Conservation (phyloP, 495 filamentous ascomycete genomes). For the Penicillium lividum region DNA sequence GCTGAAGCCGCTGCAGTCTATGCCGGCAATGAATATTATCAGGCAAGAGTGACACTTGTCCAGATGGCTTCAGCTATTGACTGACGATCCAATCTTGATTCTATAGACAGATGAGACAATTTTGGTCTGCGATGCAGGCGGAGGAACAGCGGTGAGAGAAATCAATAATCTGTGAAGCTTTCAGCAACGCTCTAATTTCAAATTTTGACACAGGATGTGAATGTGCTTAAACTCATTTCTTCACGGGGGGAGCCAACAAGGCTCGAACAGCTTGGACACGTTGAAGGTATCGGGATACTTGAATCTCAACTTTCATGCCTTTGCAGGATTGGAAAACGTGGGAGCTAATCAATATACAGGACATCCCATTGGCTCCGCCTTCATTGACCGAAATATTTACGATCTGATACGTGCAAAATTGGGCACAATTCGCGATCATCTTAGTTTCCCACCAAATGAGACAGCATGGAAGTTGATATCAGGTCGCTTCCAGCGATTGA, state of each 20-base stretch:
- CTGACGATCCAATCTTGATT: not conserved
- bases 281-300: slow-evolving; percentile 31
- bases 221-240: slow-evolving; percentile 36
- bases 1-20: slow-evolving; percentile 68
- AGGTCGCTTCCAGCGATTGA: slow-evolving; percentile 39
- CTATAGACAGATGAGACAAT: slow-evolving; percentile 46
- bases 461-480: slow-evolving; percentile 38
- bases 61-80: not conserved
- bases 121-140: slow-evolving; percentile 57
- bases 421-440: slow-evolving; percentile 20
- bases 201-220: slow-evolving; percentile 32
- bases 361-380: slow-evolving; percentile 40
- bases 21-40: slow-evolving; percentile 42
- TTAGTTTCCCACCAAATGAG: slow-evolving; percentile 19
- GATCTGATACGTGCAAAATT: slow-evolving; percentile 28
- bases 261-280: slow-evolving; percentile 38
- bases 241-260: slow-evolving; percentile 28
- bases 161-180: not conserved
- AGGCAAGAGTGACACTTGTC: slow-evolving; percentile 13
- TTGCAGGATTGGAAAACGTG: not conserved
- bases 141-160: slow-evolving; percentile 49
- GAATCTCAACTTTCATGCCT: not conserved
- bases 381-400: slow-evolving; percentile 38
- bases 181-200: no score
- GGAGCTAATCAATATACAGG: slow-evolving; percentile 14